Conservation (phyloP, 2,329 filamentous ascomycete species). For the Malbranchea zuffiana region DNA sequence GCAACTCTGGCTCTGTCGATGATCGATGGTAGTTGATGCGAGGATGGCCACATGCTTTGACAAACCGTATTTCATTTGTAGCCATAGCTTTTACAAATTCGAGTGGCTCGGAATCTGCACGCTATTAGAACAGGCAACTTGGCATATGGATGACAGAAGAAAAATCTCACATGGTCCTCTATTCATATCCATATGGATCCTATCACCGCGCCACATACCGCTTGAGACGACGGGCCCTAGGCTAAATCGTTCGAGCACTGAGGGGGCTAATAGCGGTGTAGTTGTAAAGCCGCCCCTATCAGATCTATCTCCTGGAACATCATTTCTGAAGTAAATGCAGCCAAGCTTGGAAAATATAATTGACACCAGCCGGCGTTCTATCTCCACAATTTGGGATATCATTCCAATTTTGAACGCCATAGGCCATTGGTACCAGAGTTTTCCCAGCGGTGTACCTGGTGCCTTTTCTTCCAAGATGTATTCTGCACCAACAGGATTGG, state of each 20-base stretch:
- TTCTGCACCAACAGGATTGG: slow-evolving; percentile 13
- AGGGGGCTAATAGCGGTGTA: no score
- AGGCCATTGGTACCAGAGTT: slow-evolving; percentile 1
- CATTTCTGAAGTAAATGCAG: slow-evolving; percentile 5
- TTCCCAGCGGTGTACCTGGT: neutral
- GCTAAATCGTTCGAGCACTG: no score
- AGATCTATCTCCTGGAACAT: no score
- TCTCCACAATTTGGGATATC: slow-evolving; percentile 1
- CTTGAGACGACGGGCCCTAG: no score
- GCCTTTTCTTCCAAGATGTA: slow-evolving; percentile 23
- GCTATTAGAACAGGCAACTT: no score
- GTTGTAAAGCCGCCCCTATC: no score
- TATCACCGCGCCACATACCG: no score
- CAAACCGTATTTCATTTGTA: neutral
- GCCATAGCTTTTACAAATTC: neutral
- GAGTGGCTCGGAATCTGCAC: no score
- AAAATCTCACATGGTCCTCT: no score
- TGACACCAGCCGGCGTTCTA: slow-evolving; percentile 1
- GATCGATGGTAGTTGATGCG: slow-evolving; percentile 5
- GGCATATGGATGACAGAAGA: no score
- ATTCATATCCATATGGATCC: no score
- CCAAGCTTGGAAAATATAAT: slow-evolving; percentile 3
- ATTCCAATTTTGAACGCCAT: slow-evolving; percentile 14
- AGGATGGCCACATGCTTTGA: neutral
- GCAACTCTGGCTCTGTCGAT: slow-evolving; percentile 1